Percentiles rank a stretch among this genome's conserved stretches.
phyloP scores from a whole-genome alignment of 257 asterid species.

The Verbena officinalis region DNA sequence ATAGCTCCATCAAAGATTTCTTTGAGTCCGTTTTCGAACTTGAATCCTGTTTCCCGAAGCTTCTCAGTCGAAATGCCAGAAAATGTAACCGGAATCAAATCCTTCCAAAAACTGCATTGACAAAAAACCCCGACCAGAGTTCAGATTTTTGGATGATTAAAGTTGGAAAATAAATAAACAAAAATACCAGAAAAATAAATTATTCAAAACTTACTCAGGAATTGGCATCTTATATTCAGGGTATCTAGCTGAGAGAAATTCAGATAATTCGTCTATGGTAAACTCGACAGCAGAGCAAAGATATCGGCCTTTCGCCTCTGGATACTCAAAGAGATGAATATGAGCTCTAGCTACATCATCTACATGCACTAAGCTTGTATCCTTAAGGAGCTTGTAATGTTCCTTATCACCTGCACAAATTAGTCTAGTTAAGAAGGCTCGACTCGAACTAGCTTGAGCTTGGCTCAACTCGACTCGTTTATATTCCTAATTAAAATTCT shows the following conservation, averaged over 20 bases:
- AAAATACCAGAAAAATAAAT: too few relatives aligned
- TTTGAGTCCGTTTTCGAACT: slow-evolving; percentile 37
- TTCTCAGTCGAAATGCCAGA: slow-evolving; percentile 39
- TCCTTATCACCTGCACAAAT: slow-evolving; percentile 35
- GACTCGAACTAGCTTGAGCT: too few relatives aligned
- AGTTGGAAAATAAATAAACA: too few relatives aligned
- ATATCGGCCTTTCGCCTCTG: slow-evolving; percentile 57
- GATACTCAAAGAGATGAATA: slow-evolving; percentile 51
- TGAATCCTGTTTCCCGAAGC: slow-evolving; percentile 47
- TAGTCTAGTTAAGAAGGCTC: too few relatives aligned
- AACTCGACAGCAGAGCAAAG: slow-evolving; percentile 43
- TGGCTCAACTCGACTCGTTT: too few relatives aligned
- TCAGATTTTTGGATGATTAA: too few relatives aligned
- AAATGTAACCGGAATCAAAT: background rate
- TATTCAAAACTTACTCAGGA: slow-evolving; percentile 39
- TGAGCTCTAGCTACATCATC: slow-evolving; percentile 66
- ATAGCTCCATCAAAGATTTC: slow-evolving; percentile 51
- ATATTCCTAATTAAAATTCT: too few relatives aligned
- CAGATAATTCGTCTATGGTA: slow-evolving; percentile 32
- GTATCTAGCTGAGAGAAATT: slow-evolving; percentile 42
- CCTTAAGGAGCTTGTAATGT: slow-evolving; percentile 15
- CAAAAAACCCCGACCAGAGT: background rate
- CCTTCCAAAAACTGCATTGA: slow-evolving; percentile 14
- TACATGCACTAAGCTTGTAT: slow-evolving; percentile 43
- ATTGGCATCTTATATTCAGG: slow-evolving; percentile 45